A percentile compares a stretch with the other conserved stretches of the same genome.
Conservation (phyloP, 78 protist species). For the Dictyostelium intermedium region DNA sequence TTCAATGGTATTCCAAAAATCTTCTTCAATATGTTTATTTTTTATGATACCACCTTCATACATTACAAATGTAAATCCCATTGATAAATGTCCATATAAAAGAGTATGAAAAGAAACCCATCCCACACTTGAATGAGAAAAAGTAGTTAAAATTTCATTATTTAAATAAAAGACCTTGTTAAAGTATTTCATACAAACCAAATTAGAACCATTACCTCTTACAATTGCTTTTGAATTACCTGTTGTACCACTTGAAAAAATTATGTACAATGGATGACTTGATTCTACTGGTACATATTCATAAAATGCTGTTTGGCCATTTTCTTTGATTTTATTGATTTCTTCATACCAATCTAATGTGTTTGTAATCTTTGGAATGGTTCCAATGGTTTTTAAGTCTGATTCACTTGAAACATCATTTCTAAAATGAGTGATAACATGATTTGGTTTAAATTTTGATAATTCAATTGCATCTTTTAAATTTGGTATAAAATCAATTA, state of each 20-base stretch:
- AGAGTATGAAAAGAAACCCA: slow-evolving; percentile 74
- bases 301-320: slow-evolving; percentile 18
- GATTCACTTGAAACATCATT: not conserved
- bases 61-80: slow-evolving; percentile 30
- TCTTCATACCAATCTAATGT: slow-evolving; percentile 33
- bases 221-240: slow-evolving; percentile 70
- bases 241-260: slow-evolving; percentile 94
- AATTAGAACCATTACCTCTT: slow-evolving; percentile 38
- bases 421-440: not conserved
- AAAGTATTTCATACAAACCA: slow-evolving; percentile 4
- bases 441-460: not conserved
- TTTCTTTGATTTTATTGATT: not conserved
- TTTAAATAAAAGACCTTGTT: no score
- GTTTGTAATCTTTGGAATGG: not conserved
- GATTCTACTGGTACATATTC: slow-evolving; percentile 65
- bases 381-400: not conserved
- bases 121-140: slow-evolving; percentile 73
- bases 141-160: no score
- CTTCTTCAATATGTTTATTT: slow-evolving; percentile 27
- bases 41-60: slow-evolving; percentile 57
- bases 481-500: not conserved
- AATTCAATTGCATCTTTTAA: slow-evolving; percentile 9
- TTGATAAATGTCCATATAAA: not conserved
- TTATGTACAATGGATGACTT: slow-evolving; percentile 87
- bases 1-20: slow-evolving; percentile 48